These are phyloP conservation scores for Spathaspora boniae DNA, from an alignment of 805 yeast species.

Conservation along the genomic window DNA sequence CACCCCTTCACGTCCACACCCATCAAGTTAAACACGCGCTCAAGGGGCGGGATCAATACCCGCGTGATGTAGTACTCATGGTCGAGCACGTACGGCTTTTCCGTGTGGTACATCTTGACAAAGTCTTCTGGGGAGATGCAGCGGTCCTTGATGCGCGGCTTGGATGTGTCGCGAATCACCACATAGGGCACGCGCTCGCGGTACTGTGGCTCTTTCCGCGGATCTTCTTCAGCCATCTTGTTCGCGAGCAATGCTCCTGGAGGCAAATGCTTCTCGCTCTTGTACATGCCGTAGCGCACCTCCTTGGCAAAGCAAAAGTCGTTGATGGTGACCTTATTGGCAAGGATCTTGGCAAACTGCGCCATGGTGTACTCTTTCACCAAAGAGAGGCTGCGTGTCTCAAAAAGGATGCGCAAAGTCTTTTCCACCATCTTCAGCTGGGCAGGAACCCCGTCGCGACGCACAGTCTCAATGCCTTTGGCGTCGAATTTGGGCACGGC, in stretches of 20 bases:
- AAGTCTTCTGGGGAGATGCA: conserved; percentile 77
- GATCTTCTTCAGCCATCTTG: conserved; percentile 58
- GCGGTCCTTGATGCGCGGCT: conserved; percentile 67
- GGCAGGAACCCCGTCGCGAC: conserved; percentile 94
- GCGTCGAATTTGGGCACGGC: conserved; percentile 76
- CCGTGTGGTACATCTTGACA: conserved; percentile 33
- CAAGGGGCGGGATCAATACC: conserved; percentile 85
- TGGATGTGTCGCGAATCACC: conserved; percentile 55
- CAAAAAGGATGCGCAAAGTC: conserved; percentile 64
- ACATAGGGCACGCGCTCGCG: conserved; percentile 85
- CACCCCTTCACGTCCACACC: conserved; percentile 80
- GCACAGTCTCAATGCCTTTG: conserved; percentile 91
- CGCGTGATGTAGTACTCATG: conserved; percentile 81
- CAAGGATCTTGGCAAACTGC: conserved; percentile 65
- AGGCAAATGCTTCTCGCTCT: conserved; percentile 68
- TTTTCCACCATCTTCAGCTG: conserved; percentile 80
- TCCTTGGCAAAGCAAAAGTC: conserved; percentile 93
- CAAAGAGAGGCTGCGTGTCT: conserved; percentile 62
- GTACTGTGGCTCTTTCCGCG: conserved; percentile 79
- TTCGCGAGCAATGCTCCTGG: conserved; percentile 89
- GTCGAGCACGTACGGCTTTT: conserved; percentile 53
- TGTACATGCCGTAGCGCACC: conserved; percentile 81
- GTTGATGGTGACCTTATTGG: conserved; percentile 62
- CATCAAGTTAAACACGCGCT: conserved; percentile 72
- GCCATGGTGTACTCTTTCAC: conserved; percentile 63